Evolutionary conservation across 2,329 filamentous ascomycete species (phyloP), one percentile per base, ranked within the genome.

Genomic region (Thelonectria rubi): DNA sequence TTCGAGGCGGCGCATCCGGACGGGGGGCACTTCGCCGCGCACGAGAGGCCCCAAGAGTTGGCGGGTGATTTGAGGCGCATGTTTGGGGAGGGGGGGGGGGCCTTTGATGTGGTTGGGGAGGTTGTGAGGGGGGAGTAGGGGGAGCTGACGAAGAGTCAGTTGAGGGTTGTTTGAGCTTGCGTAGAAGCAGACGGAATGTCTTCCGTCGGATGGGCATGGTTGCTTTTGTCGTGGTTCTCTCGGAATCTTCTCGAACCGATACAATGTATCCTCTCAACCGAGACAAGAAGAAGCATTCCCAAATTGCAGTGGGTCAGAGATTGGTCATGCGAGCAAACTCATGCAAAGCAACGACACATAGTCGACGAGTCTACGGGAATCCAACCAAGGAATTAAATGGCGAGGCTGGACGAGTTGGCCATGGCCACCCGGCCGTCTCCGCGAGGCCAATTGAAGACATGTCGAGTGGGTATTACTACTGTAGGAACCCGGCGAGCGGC

Each of bases 11-110:
- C 74, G 6, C 81, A 86, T 51, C 73, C 79, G 1, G 77, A 77
- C 8, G 86, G 86, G 0, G 87, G 87, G 0, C 87, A 90, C 71
- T 90, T 90, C 69, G 86, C 85, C 2, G 83, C 87, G 0, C 84
- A 81, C 67, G 87, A 90, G 73, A 76, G 76, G 20, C 87, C 87
- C 0, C 77, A 84, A 20, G 74, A 79, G 5, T 74, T 90, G 21
- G 82, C 78, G 0, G 74, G 73, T 2, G 87, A 90, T 70, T 62
- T 90, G 56, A 78, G 77, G 64, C 77, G 77, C 7, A 88, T 89
- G 86, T 88, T 88, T 76, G 82, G 82, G 0, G 80, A 80, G 60
- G 76, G 75, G 0, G 83, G 82, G 1, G 81, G 81, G 6, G 82
- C 81, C 3, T 78, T 73, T 60, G 72, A 73, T 2, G 73, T 78